Evolutionary conservation across 2,329 filamentous ascomycete species (phyloP), one percentile per base, ranked within the genome.

Genomic region (Aureobasidium sp.): DNA sequence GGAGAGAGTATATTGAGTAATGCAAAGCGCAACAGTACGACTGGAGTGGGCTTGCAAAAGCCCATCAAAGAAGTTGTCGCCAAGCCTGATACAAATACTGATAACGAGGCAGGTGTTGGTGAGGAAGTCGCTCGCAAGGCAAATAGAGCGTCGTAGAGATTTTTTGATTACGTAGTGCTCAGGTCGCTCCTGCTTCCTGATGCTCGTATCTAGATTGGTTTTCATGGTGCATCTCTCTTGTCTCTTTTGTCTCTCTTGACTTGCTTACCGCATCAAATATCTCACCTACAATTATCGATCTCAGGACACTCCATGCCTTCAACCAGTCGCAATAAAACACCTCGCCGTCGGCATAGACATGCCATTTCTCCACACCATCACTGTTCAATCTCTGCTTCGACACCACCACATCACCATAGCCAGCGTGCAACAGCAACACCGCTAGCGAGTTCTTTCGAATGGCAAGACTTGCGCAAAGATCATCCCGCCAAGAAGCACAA

Each of bases 11-110:
- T 66, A 29, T 44, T 63, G 11, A 50, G 69, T 10, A 65, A 66
- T 3, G 53, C 62, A 11, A 64, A 62, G 62, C 64, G 63, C 6
- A 62, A 66, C 5, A 66, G 63, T 63, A 61, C 65, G 30, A 63
- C 65, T 3, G 66, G 66, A 10, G 48, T 71, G 10, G 71, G 71
- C 11, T 57, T 73, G 61, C 63, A 72, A 49, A 73, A 68, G 57
- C 72, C 69, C 11, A 54, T 74, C 5, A 73, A 76, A 27, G 67
- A 67, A 47, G 50, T 29, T 16, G 51, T 65, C 7, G 30, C 34
- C 3, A 47, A 49, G 41, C 39, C 45, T 25, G 11, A n/a, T 9
- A 6, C n/a, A 5, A 47, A 41, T 13, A 7, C 42, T 8, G 41
- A 21, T 3, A 4, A n/a, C 3, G 49, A 42, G 34, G 34, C 29